phyloP scores from a whole-genome alignment of 2,329 filamentous ascomycete genomes.

The Aspergillus sojae region DNA sequence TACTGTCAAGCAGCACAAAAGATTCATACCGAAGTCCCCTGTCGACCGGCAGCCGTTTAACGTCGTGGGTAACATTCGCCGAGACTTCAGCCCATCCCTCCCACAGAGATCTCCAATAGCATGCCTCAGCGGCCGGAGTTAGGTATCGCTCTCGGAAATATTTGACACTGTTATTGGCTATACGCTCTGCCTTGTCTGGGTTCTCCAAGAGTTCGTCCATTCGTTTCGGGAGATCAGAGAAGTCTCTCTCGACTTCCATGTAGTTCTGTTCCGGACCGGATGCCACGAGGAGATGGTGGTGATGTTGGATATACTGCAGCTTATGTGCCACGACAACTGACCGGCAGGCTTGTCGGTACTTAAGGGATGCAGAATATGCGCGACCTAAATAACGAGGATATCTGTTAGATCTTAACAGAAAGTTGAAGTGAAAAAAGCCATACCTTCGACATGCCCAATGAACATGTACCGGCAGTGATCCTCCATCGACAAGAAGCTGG shows the following conservation, averaged over 20 bases:
- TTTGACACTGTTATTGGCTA: slow-evolving; percentile 50
- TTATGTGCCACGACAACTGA: slow-evolving; percentile 52
- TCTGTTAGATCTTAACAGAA: not conserved
- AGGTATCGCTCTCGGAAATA: slow-evolving; percentile 54
- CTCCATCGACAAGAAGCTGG: slow-evolving; percentile 8
- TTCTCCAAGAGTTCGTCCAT: slow-evolving; percentile 43
- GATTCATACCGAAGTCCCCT: slow-evolving; percentile 35
- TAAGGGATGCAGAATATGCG: slow-evolving; percentile 54
- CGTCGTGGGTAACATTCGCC: slow-evolving; percentile 24
- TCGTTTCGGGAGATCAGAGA: slow-evolving; percentile 55
- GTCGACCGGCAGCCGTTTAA: slow-evolving; percentile 15
- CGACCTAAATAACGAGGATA: slow-evolving; percentile 26
- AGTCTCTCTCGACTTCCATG: slow-evolving; percentile 53
- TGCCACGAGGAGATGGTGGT: slow-evolving; percentile 48
- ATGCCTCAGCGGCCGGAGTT: slow-evolving; percentile 54
- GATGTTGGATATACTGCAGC: slow-evolving; percentile 52
- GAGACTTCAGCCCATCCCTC: slow-evolving; percentile 30
- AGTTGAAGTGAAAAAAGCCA: not conserved
- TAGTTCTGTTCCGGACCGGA: slow-evolving; percentile 52
- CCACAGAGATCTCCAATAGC: slow-evolving; percentile 54
- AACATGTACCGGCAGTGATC: slow-evolving; percentile 12
- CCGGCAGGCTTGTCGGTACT: slow-evolving; percentile 54
- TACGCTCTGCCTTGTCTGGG: slow-evolving; percentile 42
- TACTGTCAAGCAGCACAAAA: slow-evolving; percentile 33
- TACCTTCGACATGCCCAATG: slow-evolving; percentile 50